These are phyloP conservation scores for Kurtzmaniella quercitrusa DNA, from an alignment of 1,139 yeast genomes.

Conservation along the genomic window DNA sequence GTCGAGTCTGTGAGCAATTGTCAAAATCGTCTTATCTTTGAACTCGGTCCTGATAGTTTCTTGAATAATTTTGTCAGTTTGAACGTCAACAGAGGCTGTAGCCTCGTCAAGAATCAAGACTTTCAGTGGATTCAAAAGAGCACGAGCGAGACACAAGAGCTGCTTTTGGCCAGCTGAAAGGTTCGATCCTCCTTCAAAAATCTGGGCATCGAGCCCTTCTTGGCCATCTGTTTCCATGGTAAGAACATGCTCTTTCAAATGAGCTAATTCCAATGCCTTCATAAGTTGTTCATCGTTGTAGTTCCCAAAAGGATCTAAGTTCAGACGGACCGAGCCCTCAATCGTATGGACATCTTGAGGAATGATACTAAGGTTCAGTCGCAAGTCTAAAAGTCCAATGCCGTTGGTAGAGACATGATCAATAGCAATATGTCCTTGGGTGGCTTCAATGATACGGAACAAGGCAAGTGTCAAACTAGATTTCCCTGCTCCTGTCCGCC, in stretches of 20 bases:
- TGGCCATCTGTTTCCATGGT: slow-evolving; percentile 27
- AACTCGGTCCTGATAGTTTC: slow-evolving; percentile 29
- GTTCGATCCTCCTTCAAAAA: slow-evolving; percentile 32
- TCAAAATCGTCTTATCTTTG: slow-evolving; percentile 29
- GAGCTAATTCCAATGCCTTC: slow-evolving; percentile 32
- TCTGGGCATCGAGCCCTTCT: slow-evolving; percentile 20
- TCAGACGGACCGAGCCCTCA: slow-evolving; percentile 32
- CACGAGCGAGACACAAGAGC: slow-evolving; percentile 34
- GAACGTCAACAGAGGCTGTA: slow-evolving; percentile 36
- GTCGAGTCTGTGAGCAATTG: slow-evolving; percentile 36
- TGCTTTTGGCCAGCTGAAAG: slow-evolving; percentile 36
- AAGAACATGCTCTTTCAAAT: slow-evolving; percentile 28
- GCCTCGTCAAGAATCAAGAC: slow-evolving; percentile 35
- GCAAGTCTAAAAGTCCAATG: slow-evolving; percentile 31
- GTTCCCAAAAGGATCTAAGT: slow-evolving; percentile 31
- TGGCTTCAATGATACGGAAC: slow-evolving; percentile 35
- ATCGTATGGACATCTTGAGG: slow-evolving; percentile 38
- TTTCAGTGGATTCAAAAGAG: slow-evolving; percentile 28
- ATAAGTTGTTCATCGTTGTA: slow-evolving; percentile 28
- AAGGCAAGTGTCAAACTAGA: slow-evolving; percentile 35
- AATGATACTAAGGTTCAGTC: slow-evolving; percentile 31
- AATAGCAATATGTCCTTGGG: slow-evolving; percentile 27
- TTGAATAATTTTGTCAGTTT: slow-evolving; percentile 33
- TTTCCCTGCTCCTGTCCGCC: slow-evolving; percentile 42
- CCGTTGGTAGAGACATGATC: slow-evolving; percentile 27